Percentiles rank a stretch among this genome's conserved stretches.
Conservation (phyloP, 2,329 filamentous ascomycete genomes). For the Bipolaris sorokiniana region DNA sequence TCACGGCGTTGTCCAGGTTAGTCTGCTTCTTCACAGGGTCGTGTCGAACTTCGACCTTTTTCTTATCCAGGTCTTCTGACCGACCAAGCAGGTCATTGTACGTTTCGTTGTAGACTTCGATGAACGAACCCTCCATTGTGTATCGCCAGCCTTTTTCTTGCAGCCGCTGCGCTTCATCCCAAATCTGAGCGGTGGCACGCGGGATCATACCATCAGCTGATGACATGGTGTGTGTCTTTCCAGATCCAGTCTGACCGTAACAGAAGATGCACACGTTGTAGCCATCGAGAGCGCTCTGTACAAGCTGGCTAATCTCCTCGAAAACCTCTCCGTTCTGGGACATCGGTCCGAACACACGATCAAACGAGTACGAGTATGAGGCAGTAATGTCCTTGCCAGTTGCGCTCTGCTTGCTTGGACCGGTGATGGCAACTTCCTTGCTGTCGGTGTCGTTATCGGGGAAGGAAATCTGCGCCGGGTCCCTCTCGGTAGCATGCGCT, state of each 20-base stretch:
- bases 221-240: constrained; percentile 97
- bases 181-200: constrained; percentile 89
- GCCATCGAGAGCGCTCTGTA: constrained; percentile 93
- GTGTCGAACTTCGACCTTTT: constrained; percentile 88
- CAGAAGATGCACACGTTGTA: constrained; percentile 99
- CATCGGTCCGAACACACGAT: constrained; percentile 83
- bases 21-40: constrained; percentile 84
- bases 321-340: constrained; percentile 87
- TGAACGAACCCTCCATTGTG: constrained; percentile 90
- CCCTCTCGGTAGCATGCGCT: constrained; percentile 63
- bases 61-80: constrained; percentile 74
- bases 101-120: constrained; percentile 98
- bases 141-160: constrained; percentile 94
- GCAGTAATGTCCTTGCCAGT: constrained; percentile 78
- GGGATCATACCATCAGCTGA: constrained; percentile 96
- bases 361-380: constrained; percentile 86
- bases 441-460: constrained; percentile 81
- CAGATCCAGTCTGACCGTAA: constrained; percentile 95
- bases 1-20: constrained; percentile 78
- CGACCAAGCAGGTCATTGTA: constrained; percentile 85
- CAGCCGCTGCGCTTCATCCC: constrained; percentile 80
- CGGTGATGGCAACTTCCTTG: constrained; percentile 83
- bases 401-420: constrained; percentile 82
- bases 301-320: constrained; percentile 93
- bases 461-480: constrained; percentile 76